These are phyloP conservation scores for Psilocybe tampanensis DNA, from an alignment of 768 basidiomycete species.

Conservation along the genomic window DNA sequence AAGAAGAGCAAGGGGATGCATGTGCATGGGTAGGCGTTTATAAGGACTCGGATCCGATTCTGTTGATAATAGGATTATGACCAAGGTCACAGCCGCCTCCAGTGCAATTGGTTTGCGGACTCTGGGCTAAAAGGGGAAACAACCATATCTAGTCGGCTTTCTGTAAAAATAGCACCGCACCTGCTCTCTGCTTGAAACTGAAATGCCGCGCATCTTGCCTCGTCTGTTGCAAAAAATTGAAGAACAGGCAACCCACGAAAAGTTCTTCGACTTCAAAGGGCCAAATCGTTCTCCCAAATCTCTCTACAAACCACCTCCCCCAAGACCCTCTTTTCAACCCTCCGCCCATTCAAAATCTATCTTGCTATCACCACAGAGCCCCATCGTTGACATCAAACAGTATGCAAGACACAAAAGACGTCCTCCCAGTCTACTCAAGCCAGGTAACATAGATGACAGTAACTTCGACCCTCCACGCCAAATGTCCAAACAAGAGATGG, in stretches of 20 bases:
- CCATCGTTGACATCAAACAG: slow-evolving; percentile 48
- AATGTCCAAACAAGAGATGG: slow-evolving; percentile 65
- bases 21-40: background rate
- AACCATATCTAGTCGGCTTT: background rate
- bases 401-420: slow-evolving; percentile 61
- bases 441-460: slow-evolving; percentile 22
- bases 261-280: slow-evolving; percentile 28
- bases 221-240: slow-evolving; percentile 54
- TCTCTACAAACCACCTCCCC: slow-evolving; percentile 35
- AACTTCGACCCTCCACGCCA: slow-evolving; percentile 43
- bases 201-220: slow-evolving; percentile 73
- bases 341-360: slow-evolving; percentile 56
- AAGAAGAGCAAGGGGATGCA: background rate
- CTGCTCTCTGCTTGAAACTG: background rate
- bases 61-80: background rate
- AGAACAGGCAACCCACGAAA: slow-evolving; percentile 23
- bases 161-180: background rate
- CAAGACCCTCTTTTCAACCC: slow-evolving; percentile 47
- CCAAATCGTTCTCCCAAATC: slow-evolving; percentile 28
- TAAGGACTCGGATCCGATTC: background rate
- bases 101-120: no score
- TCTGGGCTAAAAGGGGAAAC: background rate
- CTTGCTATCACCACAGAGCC: slow-evolving; percentile 54
- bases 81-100: background rate
- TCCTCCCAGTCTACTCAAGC: slow-evolving; percentile 48